Percentiles rank a stretch among this genome's conserved stretches.
Conservation (phyloP, 2,329 filamentous ascomycete genomes). For the Xylaria digitata region DNA sequence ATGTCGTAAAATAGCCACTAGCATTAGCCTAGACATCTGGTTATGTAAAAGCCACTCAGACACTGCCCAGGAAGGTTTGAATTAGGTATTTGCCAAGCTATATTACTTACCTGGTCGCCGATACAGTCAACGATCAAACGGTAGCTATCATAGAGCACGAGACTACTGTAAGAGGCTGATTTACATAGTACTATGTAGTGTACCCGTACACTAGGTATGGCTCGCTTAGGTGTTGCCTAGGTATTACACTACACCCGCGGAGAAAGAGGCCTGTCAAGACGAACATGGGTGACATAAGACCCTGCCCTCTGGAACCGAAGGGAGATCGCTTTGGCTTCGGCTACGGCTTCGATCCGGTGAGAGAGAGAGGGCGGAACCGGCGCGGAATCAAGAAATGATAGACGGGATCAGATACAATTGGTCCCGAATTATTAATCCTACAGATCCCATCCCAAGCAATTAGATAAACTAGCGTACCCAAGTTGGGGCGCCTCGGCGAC, state of each 20-base stretch:
- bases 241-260: slow-evolving; percentile 3
- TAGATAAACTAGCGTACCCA: neutral
- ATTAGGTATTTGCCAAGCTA: neutral
- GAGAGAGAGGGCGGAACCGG: neutral
- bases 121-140: neutral
- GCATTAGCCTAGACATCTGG: neutral
- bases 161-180: slow-evolving; percentile 2
- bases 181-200: too few relatives aligned
- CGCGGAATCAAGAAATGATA: neutral
- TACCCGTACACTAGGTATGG: neutral
- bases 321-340: neutral
- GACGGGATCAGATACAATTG: neutral
- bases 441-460: neutral
- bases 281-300: neutral
- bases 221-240: neutral
- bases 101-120: too few relatives aligned
- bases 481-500: slow-evolving; percentile 10
- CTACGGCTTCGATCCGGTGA: neutral
- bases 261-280: slow-evolving; percentile 18
- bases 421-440: neutral
- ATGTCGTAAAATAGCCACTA: neutral
- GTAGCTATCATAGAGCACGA: neutral
- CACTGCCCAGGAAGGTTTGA: neutral
- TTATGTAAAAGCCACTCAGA: neutral
- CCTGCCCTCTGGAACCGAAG: slow-evolving; percentile 2